Base-by-base conservation (phyloP, 345 rosid genomes). In the Triadica sebifera region DNA sequence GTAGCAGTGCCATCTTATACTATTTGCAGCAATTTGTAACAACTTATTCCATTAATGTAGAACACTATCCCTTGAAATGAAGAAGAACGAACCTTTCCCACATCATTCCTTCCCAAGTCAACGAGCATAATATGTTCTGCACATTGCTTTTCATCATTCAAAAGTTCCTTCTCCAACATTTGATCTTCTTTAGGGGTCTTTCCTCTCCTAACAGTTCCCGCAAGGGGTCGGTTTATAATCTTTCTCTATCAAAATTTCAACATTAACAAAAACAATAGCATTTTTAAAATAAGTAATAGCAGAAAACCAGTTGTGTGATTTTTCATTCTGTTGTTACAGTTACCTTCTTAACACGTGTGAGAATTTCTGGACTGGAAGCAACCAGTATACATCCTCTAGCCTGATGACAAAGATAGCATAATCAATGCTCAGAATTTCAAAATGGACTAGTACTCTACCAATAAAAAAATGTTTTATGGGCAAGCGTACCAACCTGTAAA, bases 81-180 rank as follows among this genome's bases (percentile, higher is more conserved):
- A 61, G 10, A 72, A 60, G 29, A 38, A 41, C 43, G 41, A 81
- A 93, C 99, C 99, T 91, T 93, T 77, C 99, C 99, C 62, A 94
- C 99, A 78, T 94, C 99, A 43, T 95, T 95, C 80, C 99, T 87
- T 62, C 99, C 99, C 83, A 95, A 84, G 84, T 95, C 99, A 76
- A 95, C 98, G 25, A 95, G 89, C 99, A 95, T 91, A 68, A 93
- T 91, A 84, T 94, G 98, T 82, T 94, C 98, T 16, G 98, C 98
- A 60, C 98, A 87, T 76, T 94, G 96, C 85, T 94, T 94, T 75
- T 89, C 89, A 84, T 92, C 96, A 68, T 84, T 89, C 75, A 94
- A 77, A 75, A 94, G 97, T 84, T 87, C 90, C 70, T 85, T 82
- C 79, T 89, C 95, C 76, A 92, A 66, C 86, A 87, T 83, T 37